A percentile compares a stretch with the other conserved stretches of the same genome.
Conservation (phyloP, 31 red algal species). For the Bonnemaisonia californica region DNA sequence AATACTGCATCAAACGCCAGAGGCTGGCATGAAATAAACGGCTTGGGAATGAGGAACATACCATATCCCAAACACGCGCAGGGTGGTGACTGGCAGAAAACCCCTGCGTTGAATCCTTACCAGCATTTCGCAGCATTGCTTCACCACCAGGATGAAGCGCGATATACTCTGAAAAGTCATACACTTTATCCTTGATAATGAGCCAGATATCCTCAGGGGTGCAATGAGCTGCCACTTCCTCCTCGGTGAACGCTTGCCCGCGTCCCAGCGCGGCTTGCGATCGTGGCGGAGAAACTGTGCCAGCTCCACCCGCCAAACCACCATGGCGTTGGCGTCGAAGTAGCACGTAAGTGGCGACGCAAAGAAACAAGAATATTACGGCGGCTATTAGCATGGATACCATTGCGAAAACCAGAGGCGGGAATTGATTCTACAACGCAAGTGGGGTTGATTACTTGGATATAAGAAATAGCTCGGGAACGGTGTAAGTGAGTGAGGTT, state of each 20-base stretch:
- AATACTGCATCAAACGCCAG: too few relatives aligned
- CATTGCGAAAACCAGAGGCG: too few relatives aligned
- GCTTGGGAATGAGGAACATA: constrained; percentile 30
- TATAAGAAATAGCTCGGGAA: too few relatives aligned
- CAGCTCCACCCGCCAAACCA: constrained; percentile 50
- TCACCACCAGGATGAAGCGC: constrained; percentile 95
- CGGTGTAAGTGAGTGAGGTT: too few relatives aligned
- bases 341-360: constrained; percentile 43
- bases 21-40: neutral
- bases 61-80: constrained; percentile 88
- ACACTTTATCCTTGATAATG: constrained; percentile 88
- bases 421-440: too few relatives aligned
- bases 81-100: constrained; percentile 96
- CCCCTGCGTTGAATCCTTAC: constrained; percentile 88
- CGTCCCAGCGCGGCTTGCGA: constrained; percentile 29
- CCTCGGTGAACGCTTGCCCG: constrained; percentile 39
- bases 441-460: too few relatives aligned
- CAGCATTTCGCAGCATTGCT: constrained; percentile 95
- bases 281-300: constrained; percentile 36
- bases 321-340: constrained; percentile 51
- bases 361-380: constrained; percentile 21
- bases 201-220: constrained; percentile 85
- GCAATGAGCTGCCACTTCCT: constrained; percentile 70
- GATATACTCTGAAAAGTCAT: constrained; percentile 87
- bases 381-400: constrained; percentile 37